Evolutionary conservation across 2,329 filamentous ascomycete genomes (phyloP).

Genomic region (Aspergillus tamarii): DNA sequence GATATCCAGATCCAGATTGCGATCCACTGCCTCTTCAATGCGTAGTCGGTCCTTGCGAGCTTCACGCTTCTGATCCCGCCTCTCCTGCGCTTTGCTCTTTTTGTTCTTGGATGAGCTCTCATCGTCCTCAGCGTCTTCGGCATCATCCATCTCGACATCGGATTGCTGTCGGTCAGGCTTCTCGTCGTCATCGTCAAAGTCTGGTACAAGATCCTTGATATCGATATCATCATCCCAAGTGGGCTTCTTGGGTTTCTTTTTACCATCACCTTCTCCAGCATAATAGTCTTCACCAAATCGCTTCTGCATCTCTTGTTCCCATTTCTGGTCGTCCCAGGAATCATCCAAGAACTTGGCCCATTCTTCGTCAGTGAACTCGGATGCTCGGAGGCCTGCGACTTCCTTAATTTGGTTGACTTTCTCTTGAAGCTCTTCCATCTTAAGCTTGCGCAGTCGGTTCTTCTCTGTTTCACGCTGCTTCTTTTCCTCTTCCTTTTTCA

Average conservation of each 20-base stretch:
- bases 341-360: slow-evolving; percentile 84
- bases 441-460: slow-evolving; percentile 80
- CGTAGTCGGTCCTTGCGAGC: slow-evolving; percentile 80
- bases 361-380: slow-evolving; percentile 71
- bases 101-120: slow-evolving; percentile 43
- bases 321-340: slow-evolving; percentile 84
- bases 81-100: slow-evolving; percentile 53
- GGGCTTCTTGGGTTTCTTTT: slow-evolving; percentile 75
- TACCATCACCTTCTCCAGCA: slow-evolving; percentile 58
- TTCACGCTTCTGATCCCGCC: slow-evolving; percentile 65
- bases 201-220: slow-evolving; percentile 86
- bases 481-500: slow-evolving; percentile 78
- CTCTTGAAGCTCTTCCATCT: slow-evolving; percentile 85
- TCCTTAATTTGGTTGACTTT: slow-evolving; percentile 88
- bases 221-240: slow-evolving; percentile 98
- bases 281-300: slow-evolving; percentile 93
- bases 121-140: slow-evolving; percentile 39
- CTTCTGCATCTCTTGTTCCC: slow-evolving; percentile 88
- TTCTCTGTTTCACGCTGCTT: slow-evolving; percentile 76
- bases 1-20: slow-evolving; percentile 74
- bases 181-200: slow-evolving; percentile 78
- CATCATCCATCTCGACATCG: slow-evolving; percentile 54
- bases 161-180: slow-evolving; percentile 60
- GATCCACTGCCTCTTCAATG: slow-evolving; percentile 84
- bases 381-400: slow-evolving; percentile 77